Conservation (phyloP, 139 green algal species). For the Chlorella sp. region DNA sequence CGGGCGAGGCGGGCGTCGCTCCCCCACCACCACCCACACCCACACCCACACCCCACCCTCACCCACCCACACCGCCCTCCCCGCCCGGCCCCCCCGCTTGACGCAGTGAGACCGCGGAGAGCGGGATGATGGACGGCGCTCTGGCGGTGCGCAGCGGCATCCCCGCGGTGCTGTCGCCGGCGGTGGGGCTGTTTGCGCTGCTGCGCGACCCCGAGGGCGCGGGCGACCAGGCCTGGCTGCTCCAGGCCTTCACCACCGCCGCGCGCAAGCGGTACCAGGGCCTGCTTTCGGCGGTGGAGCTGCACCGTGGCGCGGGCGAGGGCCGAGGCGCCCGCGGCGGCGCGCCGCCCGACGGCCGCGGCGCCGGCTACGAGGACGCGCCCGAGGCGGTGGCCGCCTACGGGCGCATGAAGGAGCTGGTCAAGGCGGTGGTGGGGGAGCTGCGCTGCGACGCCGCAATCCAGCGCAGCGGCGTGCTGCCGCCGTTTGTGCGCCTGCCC, state of each 20-base stretch:
- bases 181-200: slow-evolving; percentile 46
- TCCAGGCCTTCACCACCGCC: slow-evolving; percentile 40
- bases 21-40: no score
- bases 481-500: slow-evolving; percentile 44
- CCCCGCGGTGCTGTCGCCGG: slow-evolving; percentile 42
- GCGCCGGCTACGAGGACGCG: background rate
- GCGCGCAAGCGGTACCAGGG: slow-evolving; percentile 46
- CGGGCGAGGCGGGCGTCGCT: no score
- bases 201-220: slow-evolving; percentile 35
- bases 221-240: slow-evolving; percentile 43
- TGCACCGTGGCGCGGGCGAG: slow-evolving; percentile 1
- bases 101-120: slow-evolving; percentile 34
- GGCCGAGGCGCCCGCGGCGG: background rate
- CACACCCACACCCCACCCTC: no score
- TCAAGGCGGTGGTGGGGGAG: slow-evolving; percentile 49
- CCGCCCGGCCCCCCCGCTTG: no score
- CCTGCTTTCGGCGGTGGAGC: slow-evolving; percentile 40
- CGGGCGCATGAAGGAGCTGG: slow-evolving; percentile 47
- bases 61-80: no score
- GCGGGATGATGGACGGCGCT: slow-evolving; percentile 46
- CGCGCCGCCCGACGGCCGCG: slow-evolving; percentile 5
- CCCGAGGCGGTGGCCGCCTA: slow-evolving; percentile 19
- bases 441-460: slow-evolving; percentile 51
- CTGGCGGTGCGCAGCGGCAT: slow-evolving; percentile 30
- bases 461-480: slow-evolving; percentile 40